Base-by-base conservation (phyloP, 257 asterid species). In the Nicotiana undulata region DNA sequence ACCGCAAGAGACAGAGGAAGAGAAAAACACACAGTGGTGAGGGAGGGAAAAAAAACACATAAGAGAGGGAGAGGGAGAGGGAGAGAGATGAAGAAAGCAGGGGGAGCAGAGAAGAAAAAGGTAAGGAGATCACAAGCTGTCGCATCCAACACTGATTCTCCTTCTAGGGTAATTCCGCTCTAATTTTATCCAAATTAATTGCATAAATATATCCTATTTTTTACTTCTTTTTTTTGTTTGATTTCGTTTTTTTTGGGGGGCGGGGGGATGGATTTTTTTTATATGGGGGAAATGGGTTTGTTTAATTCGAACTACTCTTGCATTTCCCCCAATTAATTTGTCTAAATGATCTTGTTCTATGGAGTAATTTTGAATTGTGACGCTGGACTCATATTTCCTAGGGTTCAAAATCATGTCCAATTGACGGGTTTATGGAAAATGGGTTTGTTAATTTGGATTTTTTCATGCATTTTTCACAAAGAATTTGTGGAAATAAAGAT, bases 31-130 rank as follows among this genome's bases (percentile, higher is more conserved):
- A 40, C 46, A 40, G n/a, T n/a, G n/a, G n/a, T n/a, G n/a, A n/a
- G n/a, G n/a, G n/a, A n/a, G n/a, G n/a, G n/a, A n/a, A n/a, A n/a
- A n/a, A n/a, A n/a, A n/a, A n/a, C 46, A 40, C 46, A 40, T 3
- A 40, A 10, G 8, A 10, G 8, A 11, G 12, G 49, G 9, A 20
- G 32, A 52, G 75, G 44, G 64, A 77, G 59, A 13, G 72, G 40
- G 65, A 63, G 44, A 40, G 85, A 79, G 63, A 94, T 91, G 97
- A 92, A 92, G 93, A 92, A 90, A 84, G 75, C 91, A 51, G 85
- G 95, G 49, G 96, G 93, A 77, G 89, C 88, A 77, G 98, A 94
- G 79, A 94, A 92, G 84, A 94, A 92, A 92, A 85, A 89, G 79
- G 89, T 88, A 64, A 89, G 98, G 31, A 93, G 95, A 84, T 88